Base-by-base conservation (phyloP, 2,329 filamentous ascomycete genomes). In the Aspergillus fumigatus region DNA sequence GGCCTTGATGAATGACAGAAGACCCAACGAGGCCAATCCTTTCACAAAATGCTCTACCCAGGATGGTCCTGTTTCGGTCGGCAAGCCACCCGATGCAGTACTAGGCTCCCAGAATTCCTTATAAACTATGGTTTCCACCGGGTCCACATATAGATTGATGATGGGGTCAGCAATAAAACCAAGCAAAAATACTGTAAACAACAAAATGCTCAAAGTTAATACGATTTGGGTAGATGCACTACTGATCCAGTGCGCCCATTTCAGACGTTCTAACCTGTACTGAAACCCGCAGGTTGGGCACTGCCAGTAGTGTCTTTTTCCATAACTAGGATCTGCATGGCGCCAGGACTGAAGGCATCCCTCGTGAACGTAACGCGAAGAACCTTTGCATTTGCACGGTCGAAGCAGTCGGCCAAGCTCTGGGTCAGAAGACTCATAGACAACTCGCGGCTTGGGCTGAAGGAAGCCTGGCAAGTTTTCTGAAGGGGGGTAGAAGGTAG, bases 151-250 rank as follows among this genome's bases (percentile, higher is more conserved):
- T 27, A 96, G 77, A 65, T 92, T 90, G 72, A 97, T 88, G 58
- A 97, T 90, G 1, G 92, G 92, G 73, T 97, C 92, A 58, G 92
- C 93, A 62, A 97, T 76, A 67, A 97, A 97, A 45, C 94, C 94
- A 55, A 97, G 84, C 0, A 90, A 41, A 68, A 96, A 97, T 26
- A 96, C 81, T 52, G 87, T 82, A 47, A 86, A 59, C 38, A 91
- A 56, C 62, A 97, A 83, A 60, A 96, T 88, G 21, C 80, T 51
- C 2, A 90, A 63, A 0, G 93, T 97, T 64, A 97, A 77, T 1
- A 76, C 70, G 29, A 90, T 77, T 68, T 95, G 88, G 4, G 88
- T 80, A 54, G 82, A 72, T 62, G 81, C 81, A 76, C 86, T 89
- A 69, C 83, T 84, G 51, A 92, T 78, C 75, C 86, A 85, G 29